Conservation (phyloP, 495 filamentous ascomycete genomes). For the Podospora appendiculata region DNA sequence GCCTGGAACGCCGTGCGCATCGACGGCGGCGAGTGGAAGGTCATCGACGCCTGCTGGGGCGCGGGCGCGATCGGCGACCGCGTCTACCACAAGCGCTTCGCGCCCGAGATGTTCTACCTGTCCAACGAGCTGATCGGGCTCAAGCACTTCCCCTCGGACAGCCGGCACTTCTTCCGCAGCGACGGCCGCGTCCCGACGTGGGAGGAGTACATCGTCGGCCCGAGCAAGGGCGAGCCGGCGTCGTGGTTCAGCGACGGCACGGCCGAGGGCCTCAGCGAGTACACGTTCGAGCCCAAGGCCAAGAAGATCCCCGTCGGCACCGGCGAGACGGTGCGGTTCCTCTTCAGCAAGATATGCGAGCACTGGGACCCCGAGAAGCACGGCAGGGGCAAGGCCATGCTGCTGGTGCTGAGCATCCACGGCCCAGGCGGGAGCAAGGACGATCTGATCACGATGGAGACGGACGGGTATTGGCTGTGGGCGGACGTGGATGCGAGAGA, state of each 20-base stretch:
- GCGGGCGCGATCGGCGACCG: constrained; percentile 52
- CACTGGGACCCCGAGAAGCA: constrained; percentile 69
- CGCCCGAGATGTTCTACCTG: constrained; percentile 63
- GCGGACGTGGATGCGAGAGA: constrained; percentile 56
- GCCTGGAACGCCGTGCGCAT: constrained; percentile 93
- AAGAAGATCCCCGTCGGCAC: constrained; percentile 49
- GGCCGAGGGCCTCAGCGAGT: constrained; percentile 56
- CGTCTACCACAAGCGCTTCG: constrained; percentile 62
- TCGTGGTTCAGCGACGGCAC: constrained; percentile 44
- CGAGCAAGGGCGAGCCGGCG: constrained; percentile 33
- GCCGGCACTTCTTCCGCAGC: constrained; percentile 57
- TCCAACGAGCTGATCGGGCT: constrained; percentile 76
- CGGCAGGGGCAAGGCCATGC: constrained; percentile 51
- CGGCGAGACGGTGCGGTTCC: constrained; percentile 55
- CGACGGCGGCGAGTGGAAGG: constrained; percentile 81
- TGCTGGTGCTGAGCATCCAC: constrained; percentile 58
- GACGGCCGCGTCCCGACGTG: constrained; percentile 46
- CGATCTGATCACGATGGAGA: constrained; percentile 54
- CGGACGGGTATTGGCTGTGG: constrained; percentile 66
- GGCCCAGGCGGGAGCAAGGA: constrained; percentile 63
- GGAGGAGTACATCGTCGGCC: constrained; percentile 69
- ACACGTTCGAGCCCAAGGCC: constrained; percentile 50
- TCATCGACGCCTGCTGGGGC: constrained; percentile 90
- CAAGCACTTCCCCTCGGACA: constrained; percentile 67
- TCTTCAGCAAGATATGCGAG: constrained; percentile 64